Conservation (phyloP, 2,329 filamentous ascomycete genomes). For the Neonectria punicea region DNA sequence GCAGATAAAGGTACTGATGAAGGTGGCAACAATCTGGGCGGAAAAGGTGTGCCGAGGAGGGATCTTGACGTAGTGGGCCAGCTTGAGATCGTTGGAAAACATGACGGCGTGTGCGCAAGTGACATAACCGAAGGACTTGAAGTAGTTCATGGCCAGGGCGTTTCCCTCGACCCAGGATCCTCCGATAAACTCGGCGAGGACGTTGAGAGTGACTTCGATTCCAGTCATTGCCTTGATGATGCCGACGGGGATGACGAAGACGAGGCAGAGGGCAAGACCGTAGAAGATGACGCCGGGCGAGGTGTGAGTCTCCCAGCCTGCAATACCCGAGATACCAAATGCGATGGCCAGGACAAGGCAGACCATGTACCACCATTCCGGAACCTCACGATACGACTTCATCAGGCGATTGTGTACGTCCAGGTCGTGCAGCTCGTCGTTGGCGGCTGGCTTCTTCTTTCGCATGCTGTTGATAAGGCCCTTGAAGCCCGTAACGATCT, state of each 20-base stretch:
- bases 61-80: slow-evolving; percentile 68
- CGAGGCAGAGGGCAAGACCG: slow-evolving; percentile 58
- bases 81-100: slow-evolving; percentile 61
- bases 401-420: slow-evolving; percentile 63
- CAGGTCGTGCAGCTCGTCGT: slow-evolving; percentile 50
- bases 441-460: slow-evolving; percentile 52
- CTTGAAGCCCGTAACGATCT: slow-evolving; percentile 61
- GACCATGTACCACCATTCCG: slow-evolving; percentile 65
- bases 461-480: slow-evolving; percentile 58
- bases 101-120: slow-evolving; percentile 62
- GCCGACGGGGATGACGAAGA: slow-evolving; percentile 63
- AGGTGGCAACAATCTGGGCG: slow-evolving; percentile 68
- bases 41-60: slow-evolving; percentile 68
- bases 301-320: slow-evolving; percentile 61
- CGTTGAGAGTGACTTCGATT: slow-evolving; percentile 62
- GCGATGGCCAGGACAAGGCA: slow-evolving; percentile 56
- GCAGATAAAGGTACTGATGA: slow-evolving; percentile 63
- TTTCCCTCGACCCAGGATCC: slow-evolving; percentile 63
- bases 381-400: slow-evolving; percentile 58
- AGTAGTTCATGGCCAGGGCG: slow-evolving; percentile 64
- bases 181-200: slow-evolving; percentile 64
- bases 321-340: slow-evolving; percentile 59
- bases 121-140: slow-evolving; percentile 63
- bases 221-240: slow-evolving; percentile 65
- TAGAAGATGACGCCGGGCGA: slow-evolving; percentile 63